Conservation (phyloP, 1,284 basidiomycete genomes). For the Ceratorhiza oryzae-sativae region DNA sequence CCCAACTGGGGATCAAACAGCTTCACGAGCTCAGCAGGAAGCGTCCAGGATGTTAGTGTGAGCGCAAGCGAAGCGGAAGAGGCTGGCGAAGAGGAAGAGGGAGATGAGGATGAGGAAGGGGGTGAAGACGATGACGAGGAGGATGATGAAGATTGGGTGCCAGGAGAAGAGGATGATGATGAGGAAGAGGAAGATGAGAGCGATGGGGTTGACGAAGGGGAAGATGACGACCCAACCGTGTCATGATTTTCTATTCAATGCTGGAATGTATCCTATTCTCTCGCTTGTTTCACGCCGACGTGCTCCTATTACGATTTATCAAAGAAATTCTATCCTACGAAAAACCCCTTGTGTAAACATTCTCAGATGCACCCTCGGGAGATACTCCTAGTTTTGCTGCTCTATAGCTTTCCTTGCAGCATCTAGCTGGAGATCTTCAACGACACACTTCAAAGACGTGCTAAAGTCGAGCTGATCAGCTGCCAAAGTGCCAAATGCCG, state of each 20-base stretch:
- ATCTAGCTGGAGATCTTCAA: conserved; percentile 21
- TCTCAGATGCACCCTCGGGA: background rate
- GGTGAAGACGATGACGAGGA: conserved; percentile 20
- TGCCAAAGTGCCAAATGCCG: background rate
- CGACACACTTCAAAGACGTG: conserved; percentile 4
- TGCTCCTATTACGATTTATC: background rate
- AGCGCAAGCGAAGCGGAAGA: background rate
- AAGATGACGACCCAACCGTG: conserved; percentile 34
- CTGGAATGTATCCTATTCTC: background rate
- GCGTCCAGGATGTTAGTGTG: background rate
- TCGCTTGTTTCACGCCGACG: conserved; percentile 23
- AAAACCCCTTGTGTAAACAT: too few relatives aligned
- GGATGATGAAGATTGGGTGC: conserved; percentile 30
- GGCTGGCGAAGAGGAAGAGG: background rate
- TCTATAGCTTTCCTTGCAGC: conserved; percentile 15
- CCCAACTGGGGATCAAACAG: conserved; percentile 16
- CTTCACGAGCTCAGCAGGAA: background rate
- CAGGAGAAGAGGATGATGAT: conserved; percentile 21
- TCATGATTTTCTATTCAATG: background rate
- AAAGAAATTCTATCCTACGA: background rate
- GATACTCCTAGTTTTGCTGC: background rate
- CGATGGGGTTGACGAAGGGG: conserved; percentile 37
- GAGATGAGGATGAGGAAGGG: background rate
- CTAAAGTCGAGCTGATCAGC: background rate
- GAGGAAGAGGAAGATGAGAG: conserved; percentile 28